Percentiles rank a stretch among this genome's conserved stretches.
phyloP scores from a whole-genome alignment of 169 alveolate genomes.

The Plasmodium gallinaceum region DNA sequence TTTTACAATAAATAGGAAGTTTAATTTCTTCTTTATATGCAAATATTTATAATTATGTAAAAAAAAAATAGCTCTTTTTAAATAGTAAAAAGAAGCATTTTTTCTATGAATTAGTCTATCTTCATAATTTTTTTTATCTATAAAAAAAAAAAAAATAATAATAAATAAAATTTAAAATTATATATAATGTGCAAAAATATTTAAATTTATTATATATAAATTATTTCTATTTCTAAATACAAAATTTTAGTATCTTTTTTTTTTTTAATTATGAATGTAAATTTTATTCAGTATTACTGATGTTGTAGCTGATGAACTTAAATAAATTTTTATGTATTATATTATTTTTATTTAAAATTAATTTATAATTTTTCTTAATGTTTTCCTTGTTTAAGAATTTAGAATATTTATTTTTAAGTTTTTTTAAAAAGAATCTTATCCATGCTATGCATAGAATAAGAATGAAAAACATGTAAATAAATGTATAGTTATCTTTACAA shows the following conservation, averaged over 20 bases:
- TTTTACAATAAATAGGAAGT: conserved; percentile 56
- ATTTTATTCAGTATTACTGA: background rate
- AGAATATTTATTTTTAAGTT: conserved; percentile 37
- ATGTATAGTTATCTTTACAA: conserved; percentile 30
- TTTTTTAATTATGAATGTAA: background rate
- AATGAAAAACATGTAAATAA: conserved; percentile 17
- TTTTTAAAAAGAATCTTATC: conserved; percentile 22
- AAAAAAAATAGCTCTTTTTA: conserved; percentile 64
- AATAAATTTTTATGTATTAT: conserved; percentile 29
- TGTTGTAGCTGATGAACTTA: conserved; percentile 22
- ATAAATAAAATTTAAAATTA: background rate
- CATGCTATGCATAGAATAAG: conserved; percentile 25
- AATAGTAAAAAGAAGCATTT: conserved; percentile 63
- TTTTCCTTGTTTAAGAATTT: conserved; percentile 27
- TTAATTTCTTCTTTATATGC: conserved; percentile 56
- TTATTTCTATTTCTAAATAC: no score
- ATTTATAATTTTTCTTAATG: conserved; percentile 11
- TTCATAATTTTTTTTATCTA: conserved; percentile 35
- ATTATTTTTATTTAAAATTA: conserved; percentile 9
- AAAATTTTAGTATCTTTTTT: no score
- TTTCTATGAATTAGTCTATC: conserved; percentile 18
- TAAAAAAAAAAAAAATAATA: background rate
- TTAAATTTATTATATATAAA: no score
- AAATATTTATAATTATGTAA: conserved; percentile 58
- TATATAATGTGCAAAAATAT: no score